Percentiles rank a stretch among this genome's conserved stretches.
Evolutionary conservation across 768 basidiomycete species (phyloP).

Genomic region (Arthromyces matolae): DNA sequence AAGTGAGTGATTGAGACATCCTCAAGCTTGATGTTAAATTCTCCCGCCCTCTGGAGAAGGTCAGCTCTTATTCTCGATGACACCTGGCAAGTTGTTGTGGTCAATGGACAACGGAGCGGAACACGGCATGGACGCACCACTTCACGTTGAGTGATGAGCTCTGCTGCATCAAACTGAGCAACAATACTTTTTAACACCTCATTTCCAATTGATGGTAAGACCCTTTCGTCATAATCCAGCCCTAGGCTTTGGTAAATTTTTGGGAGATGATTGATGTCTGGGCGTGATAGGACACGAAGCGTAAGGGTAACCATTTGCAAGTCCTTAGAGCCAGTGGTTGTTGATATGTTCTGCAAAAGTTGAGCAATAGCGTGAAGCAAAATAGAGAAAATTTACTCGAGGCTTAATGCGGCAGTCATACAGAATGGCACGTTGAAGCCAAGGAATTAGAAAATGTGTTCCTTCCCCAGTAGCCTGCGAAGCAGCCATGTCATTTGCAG

Average conservation of each 20-base stretch:
- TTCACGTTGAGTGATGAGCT: conserved; percentile 96
- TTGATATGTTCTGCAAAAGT: conserved; percentile 82
- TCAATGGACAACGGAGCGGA: not conserved
- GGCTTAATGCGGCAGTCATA: conserved; percentile 99
- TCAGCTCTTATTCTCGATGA: conserved; percentile 91
- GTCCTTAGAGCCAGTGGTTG: conserved; percentile 97
- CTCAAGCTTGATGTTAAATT: conserved; percentile 93
- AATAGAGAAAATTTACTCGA: conserved; percentile 48
- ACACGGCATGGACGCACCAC: conserved; percentile 55
- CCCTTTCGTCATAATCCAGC: conserved; percentile 96
- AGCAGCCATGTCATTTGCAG: conserved; percentile 6
- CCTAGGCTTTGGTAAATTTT: conserved; percentile 96
- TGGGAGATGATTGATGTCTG: conserved; percentile 81
- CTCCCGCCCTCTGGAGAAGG: conserved; percentile 87
- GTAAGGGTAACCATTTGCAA: conserved; percentile 98
- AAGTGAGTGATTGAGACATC: conserved; percentile 96
- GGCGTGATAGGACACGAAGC: conserved; percentile 90
- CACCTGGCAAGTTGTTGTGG: conserved; percentile 44
- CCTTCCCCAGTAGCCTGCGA: conserved; percentile 83
- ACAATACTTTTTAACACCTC: conserved; percentile 98
- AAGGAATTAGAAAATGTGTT: conserved; percentile 93
- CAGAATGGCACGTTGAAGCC: conserved; percentile 93
- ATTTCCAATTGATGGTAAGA: conserved; percentile 95
- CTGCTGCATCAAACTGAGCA: conserved; percentile 96
- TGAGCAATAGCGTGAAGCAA: not conserved